Conservation (phyloP, 192 early-diverging fungal genomes). For the Radiomyces spectabilis region DNA sequence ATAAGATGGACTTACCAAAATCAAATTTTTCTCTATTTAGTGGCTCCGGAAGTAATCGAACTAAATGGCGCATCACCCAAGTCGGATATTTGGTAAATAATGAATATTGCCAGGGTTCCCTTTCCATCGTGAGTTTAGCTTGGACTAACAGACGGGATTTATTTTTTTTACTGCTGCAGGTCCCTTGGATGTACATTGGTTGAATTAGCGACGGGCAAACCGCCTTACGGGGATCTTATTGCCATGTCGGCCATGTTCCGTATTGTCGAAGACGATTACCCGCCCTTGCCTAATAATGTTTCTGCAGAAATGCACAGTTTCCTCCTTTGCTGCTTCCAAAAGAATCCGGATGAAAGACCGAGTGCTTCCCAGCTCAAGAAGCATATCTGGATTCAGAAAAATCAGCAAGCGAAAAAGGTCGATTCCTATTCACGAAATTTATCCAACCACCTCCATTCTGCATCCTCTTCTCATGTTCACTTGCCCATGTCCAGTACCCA, state of each 20-base stretch:
- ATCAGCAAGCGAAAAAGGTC: constrained; percentile 2
- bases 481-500: no score
- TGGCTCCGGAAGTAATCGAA: constrained; percentile 89
- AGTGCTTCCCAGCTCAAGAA: constrained; percentile 61
- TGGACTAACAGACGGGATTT: neutral
- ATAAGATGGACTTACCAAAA: neutral
- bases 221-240: constrained; percentile 79
- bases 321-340: constrained; percentile 76
- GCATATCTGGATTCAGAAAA: constrained; percentile 69
- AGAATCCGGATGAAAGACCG: constrained; percentile 65
- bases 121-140: neutral
- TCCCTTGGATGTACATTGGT: constrained; percentile 90
- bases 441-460: neutral
- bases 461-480: neutral
- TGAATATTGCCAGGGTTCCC: neutral
- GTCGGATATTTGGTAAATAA: constrained; percentile 82
- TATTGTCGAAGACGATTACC: constrained; percentile 90
- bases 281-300: constrained; percentile 77
- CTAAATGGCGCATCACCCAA: constrained; percentile 77
- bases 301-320: constrained; percentile 77
- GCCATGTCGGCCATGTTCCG: constrained; percentile 90
- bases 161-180: constrained; percentile 18
- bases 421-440: neutral
- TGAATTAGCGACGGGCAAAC: constrained; percentile 87
- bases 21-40: neutral